Evolutionary conservation across 345 rosid genomes (phyloP), one percentile per base, ranked within the genome.

Genomic region (Pistacia vera): DNA sequence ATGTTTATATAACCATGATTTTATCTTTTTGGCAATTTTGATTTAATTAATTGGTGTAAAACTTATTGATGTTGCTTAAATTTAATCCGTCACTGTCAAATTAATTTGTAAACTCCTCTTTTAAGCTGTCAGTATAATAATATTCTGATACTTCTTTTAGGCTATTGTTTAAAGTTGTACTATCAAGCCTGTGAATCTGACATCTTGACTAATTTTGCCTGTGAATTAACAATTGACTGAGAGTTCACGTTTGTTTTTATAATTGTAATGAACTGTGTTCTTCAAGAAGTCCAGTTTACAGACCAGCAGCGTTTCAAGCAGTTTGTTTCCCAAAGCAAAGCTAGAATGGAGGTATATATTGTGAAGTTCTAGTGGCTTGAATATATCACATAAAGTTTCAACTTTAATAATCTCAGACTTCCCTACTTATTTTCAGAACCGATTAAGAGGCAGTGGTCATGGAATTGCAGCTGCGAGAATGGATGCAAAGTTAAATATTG

Each of bases 231-330:
- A 48, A 41, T 35, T 76, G 67, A 38, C 65, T 68, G 67, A 75
- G 17, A 33, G 35, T 79, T 63, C 70, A 30, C 80, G 66, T 38
- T 4, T 73, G 76, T 46, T 68, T 4, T 60, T n/a, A 64, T 54
- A 68, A 54, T 73, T 82, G 77, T 73, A 93, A 82, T 96, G 67
- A 92, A 93, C 72, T 75, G 88, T 79, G 85, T 91, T 78, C 88
- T 96, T 81, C 97, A 96, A 92, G 99, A 96, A 78, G 97, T 96
- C 78, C 97, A 88, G 17, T 93, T 93, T 57, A 92, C 95, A 2
- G 99, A 96, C 83, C 97, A 92, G 82, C 97, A 91, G 79, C 93
- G 98, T 59, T 96, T 96, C 82, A 96, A 91, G 90, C 99, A 96
- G 77, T 93, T 96, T 77, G 98, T 93, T 81, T 93, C 92, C 79